Percentiles rank a stretch among this genome's conserved stretches.
Conservation (phyloP, 2,329 filamentous ascomycete species). For the Botryotinia convoluta region DNA sequence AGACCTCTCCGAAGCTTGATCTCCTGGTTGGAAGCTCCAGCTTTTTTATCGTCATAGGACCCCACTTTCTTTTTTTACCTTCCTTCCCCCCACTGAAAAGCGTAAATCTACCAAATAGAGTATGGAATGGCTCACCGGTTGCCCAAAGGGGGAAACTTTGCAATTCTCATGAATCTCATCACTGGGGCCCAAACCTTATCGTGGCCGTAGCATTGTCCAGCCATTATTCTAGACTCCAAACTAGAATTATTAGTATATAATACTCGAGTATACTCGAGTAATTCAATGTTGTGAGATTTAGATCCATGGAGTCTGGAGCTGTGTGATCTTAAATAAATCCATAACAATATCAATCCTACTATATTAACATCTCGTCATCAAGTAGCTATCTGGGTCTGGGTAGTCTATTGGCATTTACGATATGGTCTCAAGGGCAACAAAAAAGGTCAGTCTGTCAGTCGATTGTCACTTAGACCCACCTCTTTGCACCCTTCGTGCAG, state of each 20-base stretch:
- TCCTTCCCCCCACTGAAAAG: background rate
- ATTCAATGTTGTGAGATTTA: background rate
- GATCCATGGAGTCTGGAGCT: background rate
- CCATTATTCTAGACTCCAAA: background rate
- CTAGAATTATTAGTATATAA: background rate
- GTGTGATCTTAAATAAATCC: background rate
- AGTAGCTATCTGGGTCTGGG: background rate
- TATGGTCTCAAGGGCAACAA: background rate
- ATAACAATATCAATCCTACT: background rate
- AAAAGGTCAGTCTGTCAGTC: background rate
- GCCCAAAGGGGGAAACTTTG: background rate
- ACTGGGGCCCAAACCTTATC: background rate
- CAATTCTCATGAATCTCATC: background rate
- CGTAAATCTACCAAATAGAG: background rate
- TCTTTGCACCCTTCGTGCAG: constrained; percentile 5
- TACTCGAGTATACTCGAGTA: background rate
- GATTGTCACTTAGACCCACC: background rate
- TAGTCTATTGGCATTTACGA: background rate
- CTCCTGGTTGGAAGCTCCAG: constrained; percentile 15
- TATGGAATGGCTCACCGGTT: background rate
- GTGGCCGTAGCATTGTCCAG: background rate
- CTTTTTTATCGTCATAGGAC: constrained; percentile 18
- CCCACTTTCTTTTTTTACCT: background rate
- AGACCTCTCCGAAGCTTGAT: constrained; percentile 4
- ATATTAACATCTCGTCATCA: background rate